Conservation (phyloP, 805 yeast genomes). For the Metschnikowia proteae region DNA sequence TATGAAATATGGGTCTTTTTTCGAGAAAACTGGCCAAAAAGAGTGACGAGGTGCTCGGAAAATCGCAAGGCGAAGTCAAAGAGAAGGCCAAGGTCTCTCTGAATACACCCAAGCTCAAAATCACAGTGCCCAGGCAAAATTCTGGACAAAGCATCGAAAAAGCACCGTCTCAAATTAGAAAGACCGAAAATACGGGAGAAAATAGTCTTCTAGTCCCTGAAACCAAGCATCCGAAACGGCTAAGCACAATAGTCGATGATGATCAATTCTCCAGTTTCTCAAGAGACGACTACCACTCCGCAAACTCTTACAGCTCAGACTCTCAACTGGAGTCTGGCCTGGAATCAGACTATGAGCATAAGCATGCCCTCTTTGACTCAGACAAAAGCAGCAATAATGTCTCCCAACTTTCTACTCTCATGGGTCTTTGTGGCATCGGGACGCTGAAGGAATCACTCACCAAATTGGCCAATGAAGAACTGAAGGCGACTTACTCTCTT, state of each 20-base stretch:
- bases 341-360: conserved; percentile 19
- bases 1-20: background rate
- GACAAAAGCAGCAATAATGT: conserved; percentile 14
- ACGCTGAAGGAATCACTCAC: conserved; percentile 15
- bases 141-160: background rate
- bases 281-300: conserved; percentile 14
- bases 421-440: conserved; percentile 37
- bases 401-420: conserved; percentile 26
- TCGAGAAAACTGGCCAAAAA: conserved; percentile 1
- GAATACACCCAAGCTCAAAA: background rate
- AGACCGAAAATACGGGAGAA: background rate
- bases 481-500: conserved; percentile 31
- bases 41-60: no score
- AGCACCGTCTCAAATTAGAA: background rate
- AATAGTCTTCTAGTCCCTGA: background rate
- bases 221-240: conserved; percentile 9
- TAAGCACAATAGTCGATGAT: conserved; percentile 29
- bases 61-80: background rate
- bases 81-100: background rate
- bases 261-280: conserved; percentile 18
- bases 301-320: background rate
- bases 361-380: conserved; percentile 23
- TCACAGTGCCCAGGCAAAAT: background rate
- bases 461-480: conserved; percentile 31
- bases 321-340: background rate